phyloP scores from a whole-genome alignment of 106 monocot species.

The Phalaenopsis aphrodite region DNA sequence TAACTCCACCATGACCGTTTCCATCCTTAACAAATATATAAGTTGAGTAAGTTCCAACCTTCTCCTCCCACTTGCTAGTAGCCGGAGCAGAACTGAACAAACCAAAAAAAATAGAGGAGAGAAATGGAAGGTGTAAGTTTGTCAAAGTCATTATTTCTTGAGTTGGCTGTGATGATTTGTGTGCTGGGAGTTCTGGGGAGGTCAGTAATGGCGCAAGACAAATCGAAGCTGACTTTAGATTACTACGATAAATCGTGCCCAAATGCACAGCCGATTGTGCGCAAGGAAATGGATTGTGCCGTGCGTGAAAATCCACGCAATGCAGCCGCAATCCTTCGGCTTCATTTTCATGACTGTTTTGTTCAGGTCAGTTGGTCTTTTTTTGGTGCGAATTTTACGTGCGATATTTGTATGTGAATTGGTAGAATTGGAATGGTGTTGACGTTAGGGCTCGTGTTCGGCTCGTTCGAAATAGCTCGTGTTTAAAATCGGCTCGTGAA shows the following conservation, averaged over 20 bases:
- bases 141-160: not conserved
- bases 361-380: conserved; percentile 42
- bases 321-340: conserved; percentile 59
- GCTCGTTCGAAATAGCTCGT: no score
- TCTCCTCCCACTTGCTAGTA: not conserved
- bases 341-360: conserved; percentile 90
- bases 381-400: not conserved
- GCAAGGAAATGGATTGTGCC: conserved; percentile 60
- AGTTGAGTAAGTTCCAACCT: not conserved
- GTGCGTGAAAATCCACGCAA: conserved; percentile 47
- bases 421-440: no score
- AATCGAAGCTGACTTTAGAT: conserved; percentile 43
- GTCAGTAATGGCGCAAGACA: conserved; percentile 31
- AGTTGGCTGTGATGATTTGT: not conserved
- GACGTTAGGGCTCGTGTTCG: no score
- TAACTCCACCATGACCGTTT: not conserved
- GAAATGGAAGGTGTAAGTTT: not conserved
- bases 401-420: no score
- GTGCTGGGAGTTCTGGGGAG: not conserved
- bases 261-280: conserved; percentile 35
- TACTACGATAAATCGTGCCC: conserved; percentile 69
- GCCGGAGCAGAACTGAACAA: not conserved
- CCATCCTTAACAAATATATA: not conserved
- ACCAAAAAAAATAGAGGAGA: not conserved
- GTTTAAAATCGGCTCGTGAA: no score